phyloP scores from a whole-genome alignment of 805 yeast species.

The Cyberlindnera euphorbiiphila region DNA sequence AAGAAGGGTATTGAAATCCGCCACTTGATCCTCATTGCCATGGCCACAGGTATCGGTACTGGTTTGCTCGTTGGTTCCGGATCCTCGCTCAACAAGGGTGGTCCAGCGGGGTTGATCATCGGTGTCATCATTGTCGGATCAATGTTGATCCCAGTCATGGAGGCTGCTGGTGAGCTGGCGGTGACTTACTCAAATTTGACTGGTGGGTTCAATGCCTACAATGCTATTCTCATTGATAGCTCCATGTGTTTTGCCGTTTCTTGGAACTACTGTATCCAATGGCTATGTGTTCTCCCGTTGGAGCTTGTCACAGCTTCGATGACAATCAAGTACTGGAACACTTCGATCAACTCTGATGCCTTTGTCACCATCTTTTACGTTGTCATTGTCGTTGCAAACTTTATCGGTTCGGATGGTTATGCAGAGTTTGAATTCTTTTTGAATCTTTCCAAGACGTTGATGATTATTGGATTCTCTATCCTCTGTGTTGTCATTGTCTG shows the following conservation, averaged over 20 bases:
- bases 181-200: constrained; percentile 36
- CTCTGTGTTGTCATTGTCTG: constrained; percentile 50
- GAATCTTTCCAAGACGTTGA: constrained; percentile 50
- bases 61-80: constrained; percentile 74
- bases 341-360: constrained; percentile 44
- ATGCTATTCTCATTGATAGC: constrained; percentile 40
- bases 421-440: constrained; percentile 67
- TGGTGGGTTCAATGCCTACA: constrained; percentile 39
- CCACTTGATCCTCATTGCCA: constrained; percentile 70
- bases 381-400: constrained; percentile 46
- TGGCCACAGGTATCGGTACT: constrained; percentile 74
- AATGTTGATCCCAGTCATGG: constrained; percentile 56
- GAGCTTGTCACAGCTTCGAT: constrained; percentile 54
- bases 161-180: constrained; percentile 53
- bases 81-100: constrained; percentile 51
- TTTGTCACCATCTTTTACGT: constrained; percentile 54
- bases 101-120: constrained; percentile 59
- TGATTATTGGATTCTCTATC: constrained; percentile 56
- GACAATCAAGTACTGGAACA: constrained; percentile 45
- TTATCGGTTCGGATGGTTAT: constrained; percentile 60
- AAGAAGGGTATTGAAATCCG: constrained; percentile 39
- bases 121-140: constrained; percentile 59
- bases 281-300: constrained; percentile 51
- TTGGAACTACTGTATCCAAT: constrained; percentile 53
- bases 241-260: constrained; percentile 63